Evolutionary conservation across 2,329 filamentous ascomycete genomes (phyloP), one percentile per base, ranked within the genome.

Genomic region (Neobulgaria alba): DNA sequence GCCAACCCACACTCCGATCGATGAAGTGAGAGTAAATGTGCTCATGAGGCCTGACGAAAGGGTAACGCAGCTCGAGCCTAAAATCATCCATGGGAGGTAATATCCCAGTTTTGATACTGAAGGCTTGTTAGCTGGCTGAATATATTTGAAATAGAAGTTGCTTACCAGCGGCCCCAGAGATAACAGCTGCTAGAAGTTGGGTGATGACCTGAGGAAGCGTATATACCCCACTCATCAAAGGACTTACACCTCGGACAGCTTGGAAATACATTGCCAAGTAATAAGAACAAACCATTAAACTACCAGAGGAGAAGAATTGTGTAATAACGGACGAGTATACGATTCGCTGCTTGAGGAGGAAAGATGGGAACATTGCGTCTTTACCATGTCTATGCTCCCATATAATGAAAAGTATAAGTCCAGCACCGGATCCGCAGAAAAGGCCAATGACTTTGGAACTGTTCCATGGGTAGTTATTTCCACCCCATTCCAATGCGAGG

Each of bases 181-280:
- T 15, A 5, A 52, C 39, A 14, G 49, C 48, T 20, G 47, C 30
- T 0, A 54, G 2, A 21, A 57, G 42, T 35, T 53, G 49, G 19
- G 42, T 41, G 7, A 71, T 51, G 46, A 66, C 63, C 1, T 58
- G 46, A 3, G 67, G 62, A 14, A 69, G 53, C 26, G 61, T 58
- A 36, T 58, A 57, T 4, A 68, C 57, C 8, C 65, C 66, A 4
- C 61, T 63, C 38, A 55, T 36, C 2, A 55, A 57, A 3, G 65
- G 60, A 26, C 46, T 51, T 31, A 57, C 53, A 10, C 58, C 60
- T 39, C 59, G 61, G 42, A 72, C 62, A 20, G 63, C 60, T 56
- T 73, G 67, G 54, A 73, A 71, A 58, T 68, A 72, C 41, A 71
- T 60, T 2, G 69, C 15, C 33, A 35, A 20, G n/a, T 35, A 35